Evolutionary conservation across 371 early-diverging fungal species (phyloP).

Genomic region (Mortierella sp.): DNA sequence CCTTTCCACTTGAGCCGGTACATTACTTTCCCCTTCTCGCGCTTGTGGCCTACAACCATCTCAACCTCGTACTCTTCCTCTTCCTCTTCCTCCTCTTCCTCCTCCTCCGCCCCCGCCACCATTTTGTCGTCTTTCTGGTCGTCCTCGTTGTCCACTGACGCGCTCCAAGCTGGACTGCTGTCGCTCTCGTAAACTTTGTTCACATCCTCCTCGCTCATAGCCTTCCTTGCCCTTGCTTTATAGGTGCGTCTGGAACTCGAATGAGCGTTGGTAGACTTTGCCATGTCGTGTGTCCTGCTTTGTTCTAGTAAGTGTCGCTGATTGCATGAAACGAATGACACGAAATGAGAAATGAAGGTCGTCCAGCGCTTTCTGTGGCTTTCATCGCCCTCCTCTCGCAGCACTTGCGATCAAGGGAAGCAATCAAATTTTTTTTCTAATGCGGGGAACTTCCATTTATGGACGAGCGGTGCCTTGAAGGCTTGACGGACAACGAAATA

Average conservation of each 20-base stretch:
- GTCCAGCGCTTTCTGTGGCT: not conserved
- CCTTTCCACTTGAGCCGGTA: constrained; percentile 7
- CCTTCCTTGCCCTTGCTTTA: not conserved
- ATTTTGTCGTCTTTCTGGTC: not conserved
- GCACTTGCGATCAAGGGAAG: not conserved
- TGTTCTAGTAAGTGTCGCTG: not conserved
- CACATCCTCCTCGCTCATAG: not conserved
- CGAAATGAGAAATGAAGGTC: not conserved
- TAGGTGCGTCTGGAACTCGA: too few species aligned
- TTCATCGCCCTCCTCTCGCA: not conserved
- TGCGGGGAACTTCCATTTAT: constrained; percentile 11
- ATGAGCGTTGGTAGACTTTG: not conserved
- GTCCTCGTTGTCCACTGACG: not conserved
- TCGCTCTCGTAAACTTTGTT: not conserved
- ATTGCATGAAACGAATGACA: not conserved
- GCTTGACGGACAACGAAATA: constrained; percentile 18
- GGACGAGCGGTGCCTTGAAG: constrained; percentile 4
- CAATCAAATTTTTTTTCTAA: not conserved
- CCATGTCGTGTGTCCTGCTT: constrained; percentile 2
- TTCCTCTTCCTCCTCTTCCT: not conserved
- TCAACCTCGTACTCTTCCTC: not conserved
- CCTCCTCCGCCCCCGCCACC: not conserved
- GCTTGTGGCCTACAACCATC: not conserved
- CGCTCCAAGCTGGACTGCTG: not conserved
- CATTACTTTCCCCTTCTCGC: not conserved